A percentile compares a stretch with the other conserved stretches of the same genome.
Conservation (phyloP, 176 grass and related monocot genomes). For the Oryza punctata region DNA sequence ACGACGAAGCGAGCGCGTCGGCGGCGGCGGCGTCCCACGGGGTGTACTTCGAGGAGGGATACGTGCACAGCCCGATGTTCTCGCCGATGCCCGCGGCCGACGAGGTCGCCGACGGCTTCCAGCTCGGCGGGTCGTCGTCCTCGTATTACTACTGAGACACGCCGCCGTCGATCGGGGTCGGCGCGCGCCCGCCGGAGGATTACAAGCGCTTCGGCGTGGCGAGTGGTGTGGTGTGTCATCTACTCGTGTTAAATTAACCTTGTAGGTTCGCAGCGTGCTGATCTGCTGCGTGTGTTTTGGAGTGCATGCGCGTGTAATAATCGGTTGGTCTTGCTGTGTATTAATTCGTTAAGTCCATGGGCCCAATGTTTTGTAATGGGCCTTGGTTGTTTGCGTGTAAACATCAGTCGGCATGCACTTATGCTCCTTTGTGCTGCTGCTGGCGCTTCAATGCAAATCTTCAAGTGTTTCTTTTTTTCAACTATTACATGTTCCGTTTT, state of each 20-base stretch:
- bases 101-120: conserved; percentile 78
- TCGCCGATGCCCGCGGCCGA: conserved; percentile 77
- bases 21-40: conserved; percentile 15
- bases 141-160: conserved; percentile 54
- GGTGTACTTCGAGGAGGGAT: conserved; percentile 84
- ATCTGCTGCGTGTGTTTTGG: background rate
- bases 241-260: background rate
- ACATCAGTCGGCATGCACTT: conserved; percentile 5
- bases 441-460: background rate
- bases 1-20: conserved; percentile 5
- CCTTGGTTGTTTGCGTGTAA: background rate
- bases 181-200: conserved; percentile 19
- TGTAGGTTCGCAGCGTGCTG: background rate
- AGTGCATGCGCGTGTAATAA: background rate
- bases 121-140: conserved; percentile 66
- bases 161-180: background rate
- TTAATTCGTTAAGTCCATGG: background rate
- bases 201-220: conserved; percentile 13
- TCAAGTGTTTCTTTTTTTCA: background rate
- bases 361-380: conserved; percentile 2
- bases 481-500: no score
- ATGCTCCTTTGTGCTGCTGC: background rate
- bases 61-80: conserved; percentile 85
- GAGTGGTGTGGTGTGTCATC: background rate
- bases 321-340: background rate